These are phyloP conservation scores for Filosporella fistucella DNA, from an alignment of 495 filamentous ascomycete genomes.

Conservation along the genomic window DNA sequence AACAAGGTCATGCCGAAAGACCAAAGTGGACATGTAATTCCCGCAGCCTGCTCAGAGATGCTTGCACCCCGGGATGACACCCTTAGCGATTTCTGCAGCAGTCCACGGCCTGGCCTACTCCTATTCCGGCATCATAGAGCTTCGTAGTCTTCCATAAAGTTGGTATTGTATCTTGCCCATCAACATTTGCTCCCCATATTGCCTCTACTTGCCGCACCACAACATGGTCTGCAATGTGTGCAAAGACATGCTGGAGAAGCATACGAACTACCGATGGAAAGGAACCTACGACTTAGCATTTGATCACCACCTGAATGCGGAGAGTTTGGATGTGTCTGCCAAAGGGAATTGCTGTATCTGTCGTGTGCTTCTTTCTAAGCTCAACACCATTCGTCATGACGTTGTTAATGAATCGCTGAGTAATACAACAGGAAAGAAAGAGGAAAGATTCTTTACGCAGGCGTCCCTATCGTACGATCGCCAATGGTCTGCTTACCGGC, in stretches of 20 bases:
- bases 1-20: too few species aligned
- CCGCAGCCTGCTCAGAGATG: too few species aligned
- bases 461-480: constrained; percentile 5
- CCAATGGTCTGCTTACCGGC: constrained; percentile 3
- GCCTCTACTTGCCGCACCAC: too few species aligned
- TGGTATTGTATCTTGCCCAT: too few species aligned
- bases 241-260: constrained; percentile 3
- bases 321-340: not conserved
- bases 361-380: constrained; percentile 1
- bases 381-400: not conserved
- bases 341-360: constrained; percentile 3
- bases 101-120: too few species aligned
- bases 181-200: too few species aligned
- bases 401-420: not conserved
- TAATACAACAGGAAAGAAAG: not conserved
- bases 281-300: constrained; percentile 3
- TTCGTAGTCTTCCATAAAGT: too few species aligned
- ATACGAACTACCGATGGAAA: constrained; percentile 1
- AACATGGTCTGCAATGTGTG: constrained; percentile 9
- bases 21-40: too few species aligned
- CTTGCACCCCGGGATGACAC: too few species aligned
- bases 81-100: too few species aligned
- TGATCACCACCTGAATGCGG: constrained; percentile 1
- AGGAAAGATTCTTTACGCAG: not conserved
- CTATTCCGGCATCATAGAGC: too few species aligned